These are phyloP conservation scores for Euphorbia celastroides DNA, from an alignment of 441 rosid species.

Conservation along the genomic window DNA sequence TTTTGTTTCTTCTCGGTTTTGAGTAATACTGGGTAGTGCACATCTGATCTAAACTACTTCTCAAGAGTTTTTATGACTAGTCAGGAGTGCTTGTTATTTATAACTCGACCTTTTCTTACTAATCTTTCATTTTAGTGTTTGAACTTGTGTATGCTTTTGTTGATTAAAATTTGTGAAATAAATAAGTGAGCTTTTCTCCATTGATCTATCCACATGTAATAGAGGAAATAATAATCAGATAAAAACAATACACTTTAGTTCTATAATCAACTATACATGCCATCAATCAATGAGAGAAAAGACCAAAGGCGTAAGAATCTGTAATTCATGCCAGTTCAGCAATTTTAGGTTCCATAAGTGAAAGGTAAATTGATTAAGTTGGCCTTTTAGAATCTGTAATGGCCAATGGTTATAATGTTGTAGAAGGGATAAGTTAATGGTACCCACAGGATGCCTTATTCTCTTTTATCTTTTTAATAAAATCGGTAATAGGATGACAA, in stretches of 20 bases:
- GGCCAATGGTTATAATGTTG: neutral
- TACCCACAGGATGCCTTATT: neutral
- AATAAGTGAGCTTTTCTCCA: neutral
- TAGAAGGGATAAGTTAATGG: neutral
- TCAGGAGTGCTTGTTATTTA: neutral
- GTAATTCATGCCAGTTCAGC: neutral
- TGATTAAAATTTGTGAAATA: neutral
- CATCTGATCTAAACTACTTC: neutral
- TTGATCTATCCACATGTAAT: neutral
- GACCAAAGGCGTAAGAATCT: neutral
- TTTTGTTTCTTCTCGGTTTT: neutral
- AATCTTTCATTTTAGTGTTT: neutral
- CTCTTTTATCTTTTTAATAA: neutral
- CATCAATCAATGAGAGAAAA: neutral
- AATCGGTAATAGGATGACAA: neutral
- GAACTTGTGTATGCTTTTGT: neutral
- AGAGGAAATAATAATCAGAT: neutral
- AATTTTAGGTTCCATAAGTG: neutral
- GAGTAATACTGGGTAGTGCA: neutral
- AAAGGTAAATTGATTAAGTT: neutral
- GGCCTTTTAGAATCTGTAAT: neutral
- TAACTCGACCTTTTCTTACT: neutral
- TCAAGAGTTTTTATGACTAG: neutral
- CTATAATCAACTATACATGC: neutral
- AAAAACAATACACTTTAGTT: neutral